These are phyloP conservation scores for Ceratobasidium sp. DNA, from an alignment of 1,284 basidiomycete species.

Conservation along the genomic window DNA sequence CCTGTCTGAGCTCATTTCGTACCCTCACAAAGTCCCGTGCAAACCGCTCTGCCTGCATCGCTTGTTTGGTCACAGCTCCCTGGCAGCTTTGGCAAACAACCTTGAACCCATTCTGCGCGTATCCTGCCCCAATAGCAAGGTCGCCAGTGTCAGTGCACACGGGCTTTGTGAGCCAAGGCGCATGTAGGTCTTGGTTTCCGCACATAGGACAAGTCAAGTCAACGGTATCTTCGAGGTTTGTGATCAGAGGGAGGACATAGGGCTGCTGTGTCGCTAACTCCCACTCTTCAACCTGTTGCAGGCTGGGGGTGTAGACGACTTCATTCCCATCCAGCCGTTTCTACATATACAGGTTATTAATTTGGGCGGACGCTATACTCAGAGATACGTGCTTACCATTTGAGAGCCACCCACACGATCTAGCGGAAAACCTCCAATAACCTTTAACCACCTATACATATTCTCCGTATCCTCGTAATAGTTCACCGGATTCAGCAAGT, in stretches of 20 bases:
- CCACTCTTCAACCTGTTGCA: constrained; percentile 39
- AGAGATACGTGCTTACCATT: constrained; percentile 2
- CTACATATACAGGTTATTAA: background rate
- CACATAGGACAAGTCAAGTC: constrained; percentile 41
- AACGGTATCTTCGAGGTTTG: constrained; percentile 25
- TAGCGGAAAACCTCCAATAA: constrained; percentile 41
- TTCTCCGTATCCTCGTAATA: constrained; percentile 43
- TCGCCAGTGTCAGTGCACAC: constrained; percentile 21
- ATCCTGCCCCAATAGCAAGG: constrained; percentile 9
- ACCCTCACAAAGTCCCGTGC: constrained; percentile 37
- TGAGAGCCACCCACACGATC: constrained; percentile 31
- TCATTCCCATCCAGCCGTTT: constrained; percentile 35
- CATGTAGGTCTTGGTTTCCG: constrained; percentile 16
- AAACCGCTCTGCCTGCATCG: constrained; percentile 30
- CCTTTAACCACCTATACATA: constrained; percentile 9
- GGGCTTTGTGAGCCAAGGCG: constrained; percentile 34
- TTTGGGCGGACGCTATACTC: background rate
- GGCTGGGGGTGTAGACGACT: constrained; percentile 13
- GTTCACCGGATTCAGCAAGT: constrained; percentile 38
- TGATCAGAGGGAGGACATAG: constrained; percentile 21
- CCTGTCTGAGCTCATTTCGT: constrained; percentile 17
- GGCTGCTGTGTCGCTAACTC: constrained; percentile 36
- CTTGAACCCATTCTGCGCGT: constrained; percentile 33
- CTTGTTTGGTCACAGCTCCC: constrained; percentile 37
- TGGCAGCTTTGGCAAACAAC: constrained; percentile 25